These are phyloP conservation scores for Fibroporia radiculosa DNA, from an alignment of 768 basidiomycete genomes.

Conservation along the genomic window DNA sequence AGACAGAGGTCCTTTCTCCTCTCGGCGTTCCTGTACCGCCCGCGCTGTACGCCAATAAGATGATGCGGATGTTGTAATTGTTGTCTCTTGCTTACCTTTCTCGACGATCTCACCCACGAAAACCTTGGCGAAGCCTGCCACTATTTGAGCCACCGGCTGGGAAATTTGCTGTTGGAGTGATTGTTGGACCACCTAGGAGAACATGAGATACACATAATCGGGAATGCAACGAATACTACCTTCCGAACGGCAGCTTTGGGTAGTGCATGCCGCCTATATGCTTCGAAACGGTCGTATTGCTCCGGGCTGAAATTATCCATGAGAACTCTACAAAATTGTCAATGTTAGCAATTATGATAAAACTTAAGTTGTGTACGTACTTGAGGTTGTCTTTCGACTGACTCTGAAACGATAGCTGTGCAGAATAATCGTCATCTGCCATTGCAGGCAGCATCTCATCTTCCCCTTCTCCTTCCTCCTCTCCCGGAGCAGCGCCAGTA, in stretches of 20 bases:
- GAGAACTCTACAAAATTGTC: slow-evolving; percentile 47
- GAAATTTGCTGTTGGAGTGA: slow-evolving; percentile 75
- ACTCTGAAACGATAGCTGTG: slow-evolving; percentile 76
- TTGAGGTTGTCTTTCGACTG: slow-evolving; percentile 86
- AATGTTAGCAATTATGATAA: not conserved
- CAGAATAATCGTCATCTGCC: slow-evolving; percentile 86
- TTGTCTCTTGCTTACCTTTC: not conserved
- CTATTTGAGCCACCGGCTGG: slow-evolving; percentile 80
- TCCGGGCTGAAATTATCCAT: slow-evolving; percentile 82
- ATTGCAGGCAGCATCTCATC: slow-evolving; percentile 77
- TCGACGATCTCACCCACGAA: slow-evolving; percentile 22
- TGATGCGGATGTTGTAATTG: not conserved
- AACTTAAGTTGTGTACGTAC: slow-evolving; percentile 32
- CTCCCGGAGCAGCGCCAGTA: slow-evolving; percentile 15
- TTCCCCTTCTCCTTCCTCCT: slow-evolving; percentile 57
- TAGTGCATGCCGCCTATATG: slow-evolving; percentile 76
- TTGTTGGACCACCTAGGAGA: slow-evolving; percentile 71
- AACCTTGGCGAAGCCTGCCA: slow-evolving; percentile 86
- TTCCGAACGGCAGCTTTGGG: slow-evolving; percentile 79
- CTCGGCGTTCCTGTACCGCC: slow-evolving; percentile 60
- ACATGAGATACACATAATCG: not conserved
- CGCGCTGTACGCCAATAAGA: slow-evolving; percentile 45
- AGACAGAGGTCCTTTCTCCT: slow-evolving; percentile 72
- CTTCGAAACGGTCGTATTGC: slow-evolving; percentile 87
- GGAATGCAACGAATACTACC: slow-evolving; percentile 29